phyloP scores from a whole-genome alignment of 202 grass and related monocot genomes.

The Saccharum hybrid region DNA sequence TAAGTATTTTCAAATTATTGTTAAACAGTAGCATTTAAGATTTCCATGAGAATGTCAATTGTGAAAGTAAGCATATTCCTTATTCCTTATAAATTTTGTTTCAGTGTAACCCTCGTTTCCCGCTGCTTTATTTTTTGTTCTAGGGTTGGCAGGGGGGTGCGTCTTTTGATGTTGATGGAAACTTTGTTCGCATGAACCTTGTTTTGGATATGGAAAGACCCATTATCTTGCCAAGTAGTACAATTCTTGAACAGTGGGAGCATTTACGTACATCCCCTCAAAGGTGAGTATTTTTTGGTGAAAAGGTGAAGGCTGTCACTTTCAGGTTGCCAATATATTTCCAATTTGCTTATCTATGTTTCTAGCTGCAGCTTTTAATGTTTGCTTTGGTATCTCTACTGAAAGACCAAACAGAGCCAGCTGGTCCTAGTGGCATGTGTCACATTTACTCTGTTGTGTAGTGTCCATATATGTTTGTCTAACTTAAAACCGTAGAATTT shows the following conservation, averaged over 20 bases:
- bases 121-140: background rate
- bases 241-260: background rate
- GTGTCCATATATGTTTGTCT: background rate
- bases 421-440: too few relatives aligned
- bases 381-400: background rate
- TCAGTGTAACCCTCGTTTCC: background rate
- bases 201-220: background rate
- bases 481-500: background rate
- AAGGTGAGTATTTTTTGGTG: background rate
- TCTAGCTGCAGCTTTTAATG: background rate
- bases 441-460: background rate
- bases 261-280: too few relatives aligned
- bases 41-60: too few relatives aligned
- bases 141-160: background rate
- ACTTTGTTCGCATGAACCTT: constrained; percentile 20
- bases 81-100: too few relatives aligned
- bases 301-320: background rate
- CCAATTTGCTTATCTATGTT: background rate
- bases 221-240: background rate
- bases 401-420: background rate
- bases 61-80: too few relatives aligned
- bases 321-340: background rate
- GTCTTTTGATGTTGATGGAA: background rate
- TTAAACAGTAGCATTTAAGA: too few relatives aligned
- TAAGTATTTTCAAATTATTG: too few relatives aligned